Evolutionary conservation across 2,329 filamentous ascomycete genomes (phyloP).

Genomic region (Chrysosporium keratinophilum): DNA sequence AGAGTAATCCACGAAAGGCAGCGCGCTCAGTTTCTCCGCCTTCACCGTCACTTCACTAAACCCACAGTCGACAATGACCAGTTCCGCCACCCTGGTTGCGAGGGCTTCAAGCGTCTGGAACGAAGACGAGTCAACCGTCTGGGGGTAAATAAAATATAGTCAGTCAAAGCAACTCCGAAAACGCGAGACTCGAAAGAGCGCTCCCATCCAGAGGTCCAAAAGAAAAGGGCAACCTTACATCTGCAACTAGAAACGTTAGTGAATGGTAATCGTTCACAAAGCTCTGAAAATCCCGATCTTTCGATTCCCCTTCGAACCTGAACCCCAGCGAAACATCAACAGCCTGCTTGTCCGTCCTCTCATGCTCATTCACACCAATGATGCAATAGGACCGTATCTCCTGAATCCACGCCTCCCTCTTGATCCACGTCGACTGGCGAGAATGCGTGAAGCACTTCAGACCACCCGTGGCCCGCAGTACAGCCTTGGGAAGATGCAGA

Average conservation of each 20-base stretch:
- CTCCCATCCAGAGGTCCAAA: slow-evolving; percentile 3
- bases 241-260: slow-evolving; percentile 31
- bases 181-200: neutral
- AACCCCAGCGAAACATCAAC: slow-evolving; percentile 36
- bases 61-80: slow-evolving; percentile 37
- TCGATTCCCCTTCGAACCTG: slow-evolving; percentile 21
- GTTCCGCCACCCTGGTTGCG: slow-evolving; percentile 39
- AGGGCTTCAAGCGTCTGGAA: slow-evolving; percentile 45
- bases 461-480: slow-evolving; percentile 36
- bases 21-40: slow-evolving; percentile 43
- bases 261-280: slow-evolving; percentile 32
- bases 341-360: slow-evolving; percentile 42
- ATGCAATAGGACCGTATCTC: slow-evolving; percentile 39
- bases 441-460: slow-evolving; percentile 29
- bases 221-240: slow-evolving; percentile 23
- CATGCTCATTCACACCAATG: slow-evolving; percentile 44
- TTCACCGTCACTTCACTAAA: slow-evolving; percentile 39
- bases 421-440: slow-evolving; percentile 24
- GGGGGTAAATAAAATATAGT: neutral
- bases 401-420: slow-evolving; percentile 35
- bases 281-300: slow-evolving; percentile 20
- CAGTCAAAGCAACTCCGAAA: neutral
- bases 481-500: slow-evolving; percentile 36
- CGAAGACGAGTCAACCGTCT: slow-evolving; percentile 39
- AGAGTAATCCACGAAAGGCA: slow-evolving; percentile 40